Conservation (phyloP, 1,284 basidiomycete genomes). For the Mycosarcoma mackinlayi region DNA sequence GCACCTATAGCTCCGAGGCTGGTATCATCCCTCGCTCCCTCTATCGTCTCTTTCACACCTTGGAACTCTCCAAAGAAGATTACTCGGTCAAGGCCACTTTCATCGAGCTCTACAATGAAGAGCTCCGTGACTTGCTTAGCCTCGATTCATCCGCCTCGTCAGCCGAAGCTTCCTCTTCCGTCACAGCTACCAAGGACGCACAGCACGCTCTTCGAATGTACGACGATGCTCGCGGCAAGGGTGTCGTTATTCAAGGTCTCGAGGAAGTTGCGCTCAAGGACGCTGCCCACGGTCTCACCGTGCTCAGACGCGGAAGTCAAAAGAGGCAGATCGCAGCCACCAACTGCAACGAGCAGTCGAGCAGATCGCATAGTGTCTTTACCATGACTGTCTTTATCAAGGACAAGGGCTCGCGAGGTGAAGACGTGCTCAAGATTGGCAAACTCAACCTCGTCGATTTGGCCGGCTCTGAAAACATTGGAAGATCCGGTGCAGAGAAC, state of each 20-base stretch:
- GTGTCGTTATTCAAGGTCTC: conserved; percentile 91
- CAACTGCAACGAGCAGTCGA: conserved; percentile 96
- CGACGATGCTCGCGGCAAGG: conserved; percentile 79
- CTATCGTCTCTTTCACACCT: conserved; percentile 88
- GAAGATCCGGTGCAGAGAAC: conserved; percentile 92
- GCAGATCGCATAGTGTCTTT: conserved; percentile 98
- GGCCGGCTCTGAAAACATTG: conserved; percentile 97
- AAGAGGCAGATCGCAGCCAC: conserved; percentile 94
- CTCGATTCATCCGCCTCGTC: conserved; percentile 28
- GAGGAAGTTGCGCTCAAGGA: conserved; percentile 89
- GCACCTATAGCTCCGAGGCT: conserved; percentile 86
- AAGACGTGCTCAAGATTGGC: conserved; percentile 90
- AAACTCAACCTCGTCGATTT: conserved; percentile 97
- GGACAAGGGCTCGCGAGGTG: conserved; percentile 78
- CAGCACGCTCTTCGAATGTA: conserved; percentile 74
- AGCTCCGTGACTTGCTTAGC: conserved; percentile 78
- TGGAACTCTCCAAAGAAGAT: conserved; percentile 78
- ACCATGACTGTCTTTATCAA: conserved; percentile 93
- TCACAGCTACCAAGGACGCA: conserved; percentile 9
- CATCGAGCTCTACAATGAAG: conserved; percentile 99
- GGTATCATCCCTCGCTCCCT: conserved; percentile 98
- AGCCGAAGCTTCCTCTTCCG: conserved; percentile 10
- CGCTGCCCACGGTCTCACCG: conserved; percentile 83
- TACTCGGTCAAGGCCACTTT: conserved; percentile 94
- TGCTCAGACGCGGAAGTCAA: conserved; percentile 88